Evolutionary conservation across 768 basidiomycete species (phyloP).

Genomic region (Boletus sp.): DNA sequence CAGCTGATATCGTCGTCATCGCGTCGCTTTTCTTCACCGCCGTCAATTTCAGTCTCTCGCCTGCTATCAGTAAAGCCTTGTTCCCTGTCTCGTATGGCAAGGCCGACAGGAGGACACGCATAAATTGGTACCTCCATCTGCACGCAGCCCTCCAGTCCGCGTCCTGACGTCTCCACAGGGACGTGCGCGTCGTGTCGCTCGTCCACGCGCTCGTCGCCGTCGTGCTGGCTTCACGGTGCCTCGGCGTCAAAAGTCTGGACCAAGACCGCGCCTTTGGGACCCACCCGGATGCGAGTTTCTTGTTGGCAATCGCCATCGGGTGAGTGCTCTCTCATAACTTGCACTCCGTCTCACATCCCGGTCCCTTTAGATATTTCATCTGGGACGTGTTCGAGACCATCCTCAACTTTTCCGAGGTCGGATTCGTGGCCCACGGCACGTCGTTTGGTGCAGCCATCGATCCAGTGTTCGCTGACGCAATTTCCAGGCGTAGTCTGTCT

Average conservation of each 20-base stretch:
- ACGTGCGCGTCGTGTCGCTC: conserved; percentile 70
- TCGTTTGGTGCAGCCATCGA: not conserved
- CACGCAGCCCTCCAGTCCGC: not conserved
- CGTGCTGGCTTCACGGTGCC: conserved; percentile 55
- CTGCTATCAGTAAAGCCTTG: conserved; percentile 45
- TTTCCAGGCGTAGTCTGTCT: conserved; percentile 60
- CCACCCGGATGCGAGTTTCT: conserved; percentile 53
- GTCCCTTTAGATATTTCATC: conserved; percentile 60
- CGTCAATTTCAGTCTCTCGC: conserved; percentile 59
- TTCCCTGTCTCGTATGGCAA: conserved; percentile 51
- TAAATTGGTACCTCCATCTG: conserved; percentile 51
- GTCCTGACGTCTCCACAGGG: conserved; percentile 42
- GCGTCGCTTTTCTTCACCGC: conserved; percentile 57
- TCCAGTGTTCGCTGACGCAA: conserved; percentile 1
- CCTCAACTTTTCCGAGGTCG: conserved; percentile 64
- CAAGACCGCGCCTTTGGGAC: conserved; percentile 78
- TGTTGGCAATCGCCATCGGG: conserved; percentile 73
- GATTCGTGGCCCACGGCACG: conserved; percentile 76
- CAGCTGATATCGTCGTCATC: conserved; percentile 53
- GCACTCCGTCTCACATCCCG: not conserved
- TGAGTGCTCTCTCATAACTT: conserved; percentile 31
- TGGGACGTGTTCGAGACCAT: conserved; percentile 81
- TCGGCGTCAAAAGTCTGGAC: conserved; percentile 46
- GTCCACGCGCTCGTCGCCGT: conserved; percentile 68
- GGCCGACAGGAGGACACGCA: conserved; percentile 45